Percentiles rank a stretch among this genome's conserved stretches.
Conservation (phyloP, 2,329 filamentous ascomycete genomes). For the Colletotrichum simmondsii region DNA sequence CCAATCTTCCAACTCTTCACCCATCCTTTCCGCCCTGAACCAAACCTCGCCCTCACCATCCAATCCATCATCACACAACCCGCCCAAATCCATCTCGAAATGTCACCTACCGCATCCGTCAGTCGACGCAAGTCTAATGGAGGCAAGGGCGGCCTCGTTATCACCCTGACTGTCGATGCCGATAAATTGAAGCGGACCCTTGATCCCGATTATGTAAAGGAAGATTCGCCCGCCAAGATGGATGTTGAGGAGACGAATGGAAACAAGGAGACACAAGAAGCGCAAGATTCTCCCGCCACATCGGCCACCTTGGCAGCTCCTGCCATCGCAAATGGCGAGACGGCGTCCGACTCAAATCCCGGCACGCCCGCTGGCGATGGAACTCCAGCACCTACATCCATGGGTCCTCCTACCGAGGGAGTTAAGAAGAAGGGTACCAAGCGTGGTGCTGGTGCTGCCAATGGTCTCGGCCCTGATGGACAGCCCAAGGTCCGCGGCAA, state of each 20-base stretch:
- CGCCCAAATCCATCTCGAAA: slow-evolving; percentile 22
- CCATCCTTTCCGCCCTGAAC: slow-evolving; percentile 8
- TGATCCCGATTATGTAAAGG: slow-evolving; percentile 54
- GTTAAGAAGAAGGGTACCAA: slow-evolving; percentile 82
- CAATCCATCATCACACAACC: neutral
- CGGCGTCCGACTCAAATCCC: slow-evolving; percentile 68
- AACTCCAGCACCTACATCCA: slow-evolving; percentile 65
- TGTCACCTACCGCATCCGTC: slow-evolving; percentile 31
- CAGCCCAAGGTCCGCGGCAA: slow-evolving; percentile 81
- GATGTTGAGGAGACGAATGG: slow-evolving; percentile 39
- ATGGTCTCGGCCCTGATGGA: slow-evolving; percentile 70
- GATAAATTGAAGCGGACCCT: slow-evolving; percentile 62
- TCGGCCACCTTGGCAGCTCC: slow-evolving; percentile 52
- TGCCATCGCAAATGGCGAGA: slow-evolving; percentile 61
- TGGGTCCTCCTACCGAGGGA: slow-evolving; percentile 70
- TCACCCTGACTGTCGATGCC: slow-evolving; percentile 65
- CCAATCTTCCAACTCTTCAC: slow-evolving; percentile 13
- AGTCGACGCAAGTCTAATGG: slow-evolving; percentile 34
- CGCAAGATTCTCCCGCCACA: slow-evolving; percentile 57
- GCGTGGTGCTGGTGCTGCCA: slow-evolving; percentile 72
- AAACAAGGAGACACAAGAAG: slow-evolving; percentile 46
- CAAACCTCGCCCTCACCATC: neutral
- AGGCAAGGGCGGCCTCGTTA: slow-evolving; percentile 47
- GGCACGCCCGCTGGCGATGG: slow-evolving; percentile 67
- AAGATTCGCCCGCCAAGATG: slow-evolving; percentile 56